Conservation (phyloP, 2,329 filamentous ascomycete species). For the Colletotrichum cordylinicola region DNA sequence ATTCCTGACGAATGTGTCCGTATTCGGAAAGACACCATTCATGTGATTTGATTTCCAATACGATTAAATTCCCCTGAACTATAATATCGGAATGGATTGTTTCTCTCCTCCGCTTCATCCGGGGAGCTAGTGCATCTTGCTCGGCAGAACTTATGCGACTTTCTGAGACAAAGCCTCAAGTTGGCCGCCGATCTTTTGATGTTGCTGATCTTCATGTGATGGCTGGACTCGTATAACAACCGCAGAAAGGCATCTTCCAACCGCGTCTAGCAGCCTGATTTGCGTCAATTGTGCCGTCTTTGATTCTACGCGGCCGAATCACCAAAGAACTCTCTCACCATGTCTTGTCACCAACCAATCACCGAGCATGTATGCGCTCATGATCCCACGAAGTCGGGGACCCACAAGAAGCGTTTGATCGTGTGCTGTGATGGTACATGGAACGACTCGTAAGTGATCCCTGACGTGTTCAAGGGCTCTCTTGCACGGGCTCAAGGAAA, state of each 20-base stretch:
- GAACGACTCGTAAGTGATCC: constrained; percentile 29
- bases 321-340: background rate
- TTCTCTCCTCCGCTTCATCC: background rate
- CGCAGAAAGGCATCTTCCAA: background rate
- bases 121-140: background rate
- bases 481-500: accelerated
- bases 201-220: background rate
- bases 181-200: background rate
- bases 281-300: background rate
- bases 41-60: background rate
- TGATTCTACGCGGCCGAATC: background rate
- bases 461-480: accelerated
- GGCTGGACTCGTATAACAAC: background rate
- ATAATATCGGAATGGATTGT: background rate
- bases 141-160: background rate
- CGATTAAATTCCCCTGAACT: background rate
- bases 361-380: background rate
- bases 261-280: background rate
- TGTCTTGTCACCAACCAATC: background rate
- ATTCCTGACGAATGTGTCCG: background rate
- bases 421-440: constrained; percentile 44
- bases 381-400: background rate
- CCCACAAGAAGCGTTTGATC: constrained; percentile 28
- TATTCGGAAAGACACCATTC: background rate
- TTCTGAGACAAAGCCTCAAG: background rate